A percentile compares a stretch with the other conserved stretches of the same genome.
Evolutionary conservation across 2,329 filamentous ascomycete genomes (phyloP).

Genomic region (Talaromyces sp.): DNA sequence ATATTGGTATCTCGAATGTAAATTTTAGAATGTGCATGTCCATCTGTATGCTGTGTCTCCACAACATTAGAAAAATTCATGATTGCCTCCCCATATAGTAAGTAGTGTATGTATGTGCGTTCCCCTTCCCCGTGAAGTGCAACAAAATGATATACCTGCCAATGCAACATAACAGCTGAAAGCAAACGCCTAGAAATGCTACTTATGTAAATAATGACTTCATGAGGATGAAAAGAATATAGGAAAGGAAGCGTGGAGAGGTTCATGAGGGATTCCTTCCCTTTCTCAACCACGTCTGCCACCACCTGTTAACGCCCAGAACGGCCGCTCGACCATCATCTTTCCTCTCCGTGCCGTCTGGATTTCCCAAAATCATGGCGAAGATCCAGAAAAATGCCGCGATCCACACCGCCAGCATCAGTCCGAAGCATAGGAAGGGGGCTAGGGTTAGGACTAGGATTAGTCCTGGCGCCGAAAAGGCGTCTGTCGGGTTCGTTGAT

Average conservation of each 20-base stretch:
- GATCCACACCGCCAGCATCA: conserved; percentile 57
- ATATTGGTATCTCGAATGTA: conserved; percentile 1
- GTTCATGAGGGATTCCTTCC: conserved; percentile 24
- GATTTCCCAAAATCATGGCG: conserved; percentile 59
- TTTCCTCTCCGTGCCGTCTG: conserved; percentile 55
- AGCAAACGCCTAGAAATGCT: conserved; percentile 1
- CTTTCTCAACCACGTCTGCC: conserved; percentile 55
- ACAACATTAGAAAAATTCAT: background rate
- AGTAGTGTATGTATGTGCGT: background rate
- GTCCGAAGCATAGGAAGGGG: conserved; percentile 54
- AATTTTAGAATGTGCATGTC: background rate
- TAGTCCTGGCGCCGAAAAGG: conserved; percentile 39
- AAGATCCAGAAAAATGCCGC: conserved; percentile 61
- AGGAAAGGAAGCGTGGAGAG: too few relatives aligned
- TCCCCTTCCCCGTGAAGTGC: background rate
- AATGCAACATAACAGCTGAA: background rate
- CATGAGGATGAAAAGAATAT: background rate
- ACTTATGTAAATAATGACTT: background rate
- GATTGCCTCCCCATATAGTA: background rate
- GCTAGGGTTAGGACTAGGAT: conserved; percentile 54
- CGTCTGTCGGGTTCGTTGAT: conserved; percentile 32
- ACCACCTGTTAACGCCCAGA: conserved; percentile 56
- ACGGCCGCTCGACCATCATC: conserved; percentile 61
- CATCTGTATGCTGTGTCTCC: background rate
- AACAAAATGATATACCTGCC: background rate